Evolutionary conservation across 2,329 filamentous ascomycete genomes (phyloP).

Genomic region (Cercospora brassicicola): DNA sequence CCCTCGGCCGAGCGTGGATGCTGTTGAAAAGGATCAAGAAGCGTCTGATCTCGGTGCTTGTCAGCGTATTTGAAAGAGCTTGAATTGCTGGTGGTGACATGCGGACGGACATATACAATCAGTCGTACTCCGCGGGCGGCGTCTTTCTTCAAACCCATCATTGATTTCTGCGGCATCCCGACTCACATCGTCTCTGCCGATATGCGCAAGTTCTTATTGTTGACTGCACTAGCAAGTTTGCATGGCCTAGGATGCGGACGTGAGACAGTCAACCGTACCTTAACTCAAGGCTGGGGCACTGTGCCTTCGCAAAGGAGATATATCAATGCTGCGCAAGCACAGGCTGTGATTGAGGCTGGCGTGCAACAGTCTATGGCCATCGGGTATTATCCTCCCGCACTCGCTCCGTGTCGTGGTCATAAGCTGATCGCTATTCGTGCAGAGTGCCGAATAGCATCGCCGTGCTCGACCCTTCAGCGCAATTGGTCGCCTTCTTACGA

Average conservation of each 20-base stretch:
- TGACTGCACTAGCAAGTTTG: not conserved
- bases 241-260: constrained; percentile 6
- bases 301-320: constrained; percentile 30
- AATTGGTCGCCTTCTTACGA: constrained; percentile 36
- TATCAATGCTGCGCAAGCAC: constrained; percentile 31
- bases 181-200: not conserved
- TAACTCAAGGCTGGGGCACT: constrained; percentile 31
- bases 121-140: not conserved
- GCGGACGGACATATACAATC: not conserved
- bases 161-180: not conserved
- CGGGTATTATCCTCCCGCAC: not conserved
- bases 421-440: not conserved
- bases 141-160: not conserved
- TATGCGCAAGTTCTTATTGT: not conserved
- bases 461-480: constrained; percentile 32
- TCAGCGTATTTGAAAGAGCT: not conserved
- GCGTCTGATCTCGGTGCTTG: not conserved
- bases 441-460: constrained; percentile 34
- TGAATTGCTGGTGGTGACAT: not conserved
- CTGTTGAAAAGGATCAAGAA: not conserved
- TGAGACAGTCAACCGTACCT: constrained; percentile 26
- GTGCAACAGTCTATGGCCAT: constrained; percentile 21
- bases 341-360: constrained; percentile 30
- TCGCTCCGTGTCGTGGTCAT: not conserved
- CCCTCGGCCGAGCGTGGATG: not conserved